Evolutionary conservation across 2,329 filamentous ascomycete species (phyloP), one percentile per base, ranked within the genome.

Genomic region (Cordyceps farinosa): DNA sequence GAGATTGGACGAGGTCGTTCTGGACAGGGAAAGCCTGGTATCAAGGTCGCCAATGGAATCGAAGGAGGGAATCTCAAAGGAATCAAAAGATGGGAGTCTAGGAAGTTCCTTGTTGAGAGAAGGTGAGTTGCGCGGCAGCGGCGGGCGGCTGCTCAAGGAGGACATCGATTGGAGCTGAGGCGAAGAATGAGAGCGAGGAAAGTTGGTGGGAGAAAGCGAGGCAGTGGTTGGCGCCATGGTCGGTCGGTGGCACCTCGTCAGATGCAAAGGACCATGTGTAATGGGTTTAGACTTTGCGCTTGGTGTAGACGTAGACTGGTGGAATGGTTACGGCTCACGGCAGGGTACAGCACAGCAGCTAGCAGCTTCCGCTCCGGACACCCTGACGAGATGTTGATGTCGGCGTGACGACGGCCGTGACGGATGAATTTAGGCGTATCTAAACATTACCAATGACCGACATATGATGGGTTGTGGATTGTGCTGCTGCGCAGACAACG

Each of bases 31-130:
- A 34, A 83, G 71, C 22, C 76, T 78, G 5, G 78, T 78, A 67
- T 83, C 78, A 69, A 85, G 76, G 48, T 81, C 75, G 66, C 79
- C 74, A 66, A 78, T 78, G 68, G 81, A 76, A 66, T 84, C 80
- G 71, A 86, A 82, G 0, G 80, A 80, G 44, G 82, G 80, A 40
- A 86, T 73, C 64, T 84, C 81, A 71, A 84, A 84, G 64, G 74
- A 71, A 15, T 80, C 74, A 29, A 79, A 70, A 61, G 68, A 73
- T 47, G 76, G 75, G 22, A 76, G 67, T 27, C 57, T 51, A 9
- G 57, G 57, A 32, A 60, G 47, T 63, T 66, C 73, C 67, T 77
- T 77, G 66, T 64, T 63, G 36, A 65, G 44, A 42, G 61, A 65
- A 29, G 62, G 69, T 57, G 64, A 70, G 15, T 60, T 42, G 22